Evolutionary conservation across 2,329 filamentous ascomycete genomes (phyloP).

Genomic region (Verticillium klebahnii): DNA sequence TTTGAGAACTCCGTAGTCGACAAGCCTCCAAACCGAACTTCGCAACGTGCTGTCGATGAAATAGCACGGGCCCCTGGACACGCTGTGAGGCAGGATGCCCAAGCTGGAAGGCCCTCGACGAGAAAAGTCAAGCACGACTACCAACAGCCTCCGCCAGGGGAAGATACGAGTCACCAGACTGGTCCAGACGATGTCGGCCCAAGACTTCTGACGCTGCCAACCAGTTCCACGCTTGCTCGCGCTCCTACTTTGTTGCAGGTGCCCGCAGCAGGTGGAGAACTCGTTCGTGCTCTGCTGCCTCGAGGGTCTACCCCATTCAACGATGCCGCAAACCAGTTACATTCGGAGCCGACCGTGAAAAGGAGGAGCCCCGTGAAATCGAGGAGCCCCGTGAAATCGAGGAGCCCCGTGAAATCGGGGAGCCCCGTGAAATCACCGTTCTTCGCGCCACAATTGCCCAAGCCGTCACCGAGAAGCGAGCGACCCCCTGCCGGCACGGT

Average conservation of each 20-base stretch:
- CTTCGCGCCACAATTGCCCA: slow-evolving; percentile 18
- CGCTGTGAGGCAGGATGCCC: not conserved
- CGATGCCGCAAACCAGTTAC: not conserved
- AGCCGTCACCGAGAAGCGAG: slow-evolving; percentile 14
- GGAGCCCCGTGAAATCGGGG: too few relatives aligned
- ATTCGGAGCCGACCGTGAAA: not conserved
- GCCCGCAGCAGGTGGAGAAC: not conserved
- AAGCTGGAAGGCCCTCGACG: not conserved
- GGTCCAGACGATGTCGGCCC: not conserved
- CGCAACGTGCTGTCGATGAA: not conserved
- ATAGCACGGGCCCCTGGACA: not conserved
- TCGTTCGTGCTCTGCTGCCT: not conserved
- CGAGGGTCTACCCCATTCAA: not conserved
- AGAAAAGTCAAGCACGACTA: not conserved
- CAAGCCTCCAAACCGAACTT: not conserved
- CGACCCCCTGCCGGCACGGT: slow-evolving; percentile 39
- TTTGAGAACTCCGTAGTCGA: not conserved
- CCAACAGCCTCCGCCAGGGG: not conserved
- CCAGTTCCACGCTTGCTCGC: not conserved
- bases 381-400: slow-evolving; percentile 1
- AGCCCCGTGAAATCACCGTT: slow-evolving; percentile 24
- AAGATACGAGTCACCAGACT: not conserved
- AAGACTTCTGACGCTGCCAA: not conserved
- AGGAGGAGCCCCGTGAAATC: not conserved
- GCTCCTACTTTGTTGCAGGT: not conserved